Evolutionary conservation across 768 basidiomycete genomes (phyloP).

Genomic region (Amanita fuliginea): DNA sequence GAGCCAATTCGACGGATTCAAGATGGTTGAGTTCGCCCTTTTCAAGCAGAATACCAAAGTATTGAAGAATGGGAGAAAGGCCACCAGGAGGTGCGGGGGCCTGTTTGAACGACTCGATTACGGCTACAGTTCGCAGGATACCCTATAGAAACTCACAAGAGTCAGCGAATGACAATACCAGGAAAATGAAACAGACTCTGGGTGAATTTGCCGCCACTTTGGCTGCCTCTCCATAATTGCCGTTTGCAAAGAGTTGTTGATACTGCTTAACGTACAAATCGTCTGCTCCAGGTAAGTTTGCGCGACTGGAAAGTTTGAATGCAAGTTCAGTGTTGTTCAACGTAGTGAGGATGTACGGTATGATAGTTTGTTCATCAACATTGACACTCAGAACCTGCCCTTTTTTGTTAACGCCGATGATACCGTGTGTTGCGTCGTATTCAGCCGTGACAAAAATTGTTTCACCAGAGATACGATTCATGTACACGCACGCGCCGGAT

Average conservation of each 20-base stretch:
- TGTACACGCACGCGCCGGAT: constrained; percentile 94
- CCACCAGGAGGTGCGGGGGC: constrained; percentile 87
- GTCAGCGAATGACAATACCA: constrained; percentile 1
- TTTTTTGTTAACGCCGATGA: constrained; percentile 99
- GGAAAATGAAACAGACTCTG: constrained; percentile 36
- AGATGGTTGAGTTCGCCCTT: constrained; percentile 96
- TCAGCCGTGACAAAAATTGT: constrained; percentile 99
- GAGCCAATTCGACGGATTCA: constrained; percentile 90
- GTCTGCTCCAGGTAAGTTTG: constrained; percentile 94
- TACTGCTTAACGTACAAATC: constrained; percentile 94
- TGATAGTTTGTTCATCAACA: constrained; percentile 91
- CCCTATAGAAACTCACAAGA: constrained; percentile 38
- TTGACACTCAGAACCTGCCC: constrained; percentile 96
- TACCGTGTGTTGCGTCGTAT: constrained; percentile 88
- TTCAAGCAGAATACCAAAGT: constrained; percentile 97
- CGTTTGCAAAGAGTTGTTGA: constrained; percentile 78
- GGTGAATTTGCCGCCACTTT: constrained; percentile 98
- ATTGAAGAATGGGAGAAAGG: constrained; percentile 92
- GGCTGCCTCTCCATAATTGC: constrained; percentile 88
- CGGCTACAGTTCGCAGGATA: constrained; percentile 86
- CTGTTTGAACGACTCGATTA: constrained; percentile 96
- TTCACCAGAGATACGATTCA: constrained; percentile 99
- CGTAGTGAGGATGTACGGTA: constrained; percentile 88
- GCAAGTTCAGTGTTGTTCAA: constrained; percentile 97
- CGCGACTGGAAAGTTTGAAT: constrained; percentile 94